Conservation (phyloP, 164 flowering plant species). For the Santalum album region DNA sequence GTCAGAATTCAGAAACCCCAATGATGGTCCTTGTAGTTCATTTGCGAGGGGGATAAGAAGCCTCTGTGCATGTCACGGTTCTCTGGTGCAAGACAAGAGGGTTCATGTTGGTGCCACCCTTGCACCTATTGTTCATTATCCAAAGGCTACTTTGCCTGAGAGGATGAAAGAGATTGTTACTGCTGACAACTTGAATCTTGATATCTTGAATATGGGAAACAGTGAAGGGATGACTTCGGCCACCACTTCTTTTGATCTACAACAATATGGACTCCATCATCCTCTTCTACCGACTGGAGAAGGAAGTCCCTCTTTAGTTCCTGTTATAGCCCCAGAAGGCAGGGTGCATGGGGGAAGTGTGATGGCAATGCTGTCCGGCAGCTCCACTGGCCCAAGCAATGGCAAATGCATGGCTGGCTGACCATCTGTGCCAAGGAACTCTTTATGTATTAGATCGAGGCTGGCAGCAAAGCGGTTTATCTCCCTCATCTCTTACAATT, state of each 20-base stretch:
- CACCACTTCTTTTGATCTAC: conserved; percentile 10
- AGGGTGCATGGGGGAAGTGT: conserved; percentile 47
- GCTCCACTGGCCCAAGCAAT: conserved; percentile 15
- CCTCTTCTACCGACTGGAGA: conserved; percentile 9
- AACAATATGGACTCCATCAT: conserved; percentile 7
- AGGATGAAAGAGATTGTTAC: conserved; percentile 22
- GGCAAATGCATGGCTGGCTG: conserved; percentile 5
- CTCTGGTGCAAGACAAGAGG: conserved; percentile 67
- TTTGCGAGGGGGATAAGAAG: conserved; percentile 86
- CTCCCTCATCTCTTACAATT: conserved; percentile 1
- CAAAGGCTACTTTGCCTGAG: conserved; percentile 18
- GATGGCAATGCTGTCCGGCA: conserved; percentile 30
- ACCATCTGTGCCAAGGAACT: conserved; percentile 17
- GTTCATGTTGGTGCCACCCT: conserved; percentile 90
- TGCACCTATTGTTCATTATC: conserved; percentile 32
- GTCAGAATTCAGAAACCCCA: conserved; percentile 39
- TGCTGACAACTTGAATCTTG: conserved; percentile 39
- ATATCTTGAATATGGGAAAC: conserved; percentile 14
- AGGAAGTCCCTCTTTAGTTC: conserved; percentile 2
- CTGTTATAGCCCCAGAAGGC: conserved; percentile 41
- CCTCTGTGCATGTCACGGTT: conserved; percentile 71
- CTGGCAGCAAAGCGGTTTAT: conserved; percentile 23
- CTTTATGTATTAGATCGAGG: conserved; percentile 14
- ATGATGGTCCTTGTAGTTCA: conserved; percentile 48
- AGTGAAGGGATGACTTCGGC: conserved; percentile 11